A percentile compares a stretch with the other conserved stretches of the same genome.
Conservation (phyloP, 2,329 filamentous ascomycete genomes). For the Alternaria rosae region DNA sequence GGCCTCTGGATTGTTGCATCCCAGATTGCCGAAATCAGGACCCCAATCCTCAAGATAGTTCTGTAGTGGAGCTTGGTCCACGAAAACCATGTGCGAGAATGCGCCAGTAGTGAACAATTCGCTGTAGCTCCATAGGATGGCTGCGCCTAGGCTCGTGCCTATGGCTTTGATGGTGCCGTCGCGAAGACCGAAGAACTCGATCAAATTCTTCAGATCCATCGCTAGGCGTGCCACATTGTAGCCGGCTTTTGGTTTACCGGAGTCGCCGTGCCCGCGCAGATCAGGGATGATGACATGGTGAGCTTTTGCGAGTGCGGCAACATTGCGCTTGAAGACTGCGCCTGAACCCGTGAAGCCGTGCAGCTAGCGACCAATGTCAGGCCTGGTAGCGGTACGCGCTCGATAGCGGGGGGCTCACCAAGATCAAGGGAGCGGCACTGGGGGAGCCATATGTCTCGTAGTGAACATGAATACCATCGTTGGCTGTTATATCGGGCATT, state of each 20-base stretch:
- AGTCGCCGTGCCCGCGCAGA: slow-evolving; percentile 36
- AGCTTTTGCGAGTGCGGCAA: slow-evolving; percentile 11
- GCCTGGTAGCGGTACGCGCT: neutral
- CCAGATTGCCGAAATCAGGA: slow-evolving; percentile 27
- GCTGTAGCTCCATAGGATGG: slow-evolving; percentile 37
- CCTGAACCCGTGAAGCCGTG: slow-evolving; percentile 39
- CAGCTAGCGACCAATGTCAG: slow-evolving; percentile 18
- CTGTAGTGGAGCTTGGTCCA: slow-evolving; percentile 40
- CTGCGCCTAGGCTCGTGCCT: slow-evolving; percentile 31
- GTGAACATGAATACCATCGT: slow-evolving; percentile 22
- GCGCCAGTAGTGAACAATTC: slow-evolving; percentile 32
- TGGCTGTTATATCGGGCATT: slow-evolving; percentile 26
- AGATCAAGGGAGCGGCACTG: slow-evolving; percentile 16
- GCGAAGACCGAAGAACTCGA: slow-evolving; percentile 25
- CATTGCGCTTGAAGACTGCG: slow-evolving; percentile 29
- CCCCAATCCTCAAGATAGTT: slow-evolving; percentile 38
- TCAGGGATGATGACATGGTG: slow-evolving; percentile 28
- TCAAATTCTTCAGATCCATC: slow-evolving; percentile 33
- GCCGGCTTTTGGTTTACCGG: slow-evolving; percentile 32
- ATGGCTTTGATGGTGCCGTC: slow-evolving; percentile 20
- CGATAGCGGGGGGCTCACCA: slow-evolving; percentile 14
- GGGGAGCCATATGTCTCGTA: slow-evolving; percentile 21
- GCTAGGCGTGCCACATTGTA: slow-evolving; percentile 40
- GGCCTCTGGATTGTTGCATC: slow-evolving; percentile 26
- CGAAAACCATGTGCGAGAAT: slow-evolving; percentile 35